Conservation (phyloP, 2,329 filamentous ascomycete species). For the Colletotrichum sp. region DNA sequence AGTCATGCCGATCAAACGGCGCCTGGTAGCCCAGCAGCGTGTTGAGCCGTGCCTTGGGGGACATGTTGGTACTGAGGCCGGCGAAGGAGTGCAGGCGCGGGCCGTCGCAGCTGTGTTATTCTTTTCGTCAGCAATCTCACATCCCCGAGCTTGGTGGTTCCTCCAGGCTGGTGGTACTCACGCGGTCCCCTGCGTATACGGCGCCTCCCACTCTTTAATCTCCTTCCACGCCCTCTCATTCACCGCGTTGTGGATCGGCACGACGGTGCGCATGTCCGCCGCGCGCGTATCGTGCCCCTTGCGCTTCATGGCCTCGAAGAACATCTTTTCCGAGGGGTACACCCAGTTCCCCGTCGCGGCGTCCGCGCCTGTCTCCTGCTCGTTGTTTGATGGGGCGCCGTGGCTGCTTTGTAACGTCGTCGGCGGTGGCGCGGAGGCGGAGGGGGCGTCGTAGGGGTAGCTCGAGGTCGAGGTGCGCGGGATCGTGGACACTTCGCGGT, state of each 20-base stretch:
- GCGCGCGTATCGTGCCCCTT: conserved; percentile 78
- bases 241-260: conserved; percentile 97
- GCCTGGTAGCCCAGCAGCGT: conserved; percentile 85
- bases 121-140: not conserved
- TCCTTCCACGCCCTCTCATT: conserved; percentile 96
- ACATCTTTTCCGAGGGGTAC: conserved; percentile 96
- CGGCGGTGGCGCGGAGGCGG: not conserved
- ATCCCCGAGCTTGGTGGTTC: too few species aligned
- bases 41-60: conserved; percentile 83
- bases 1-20: conserved; percentile 96
- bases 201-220: conserved; percentile 87
- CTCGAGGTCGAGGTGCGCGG: conserved; percentile 60
- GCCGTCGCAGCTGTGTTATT: conserved; percentile 61
- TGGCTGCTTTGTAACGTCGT: not conserved
- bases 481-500: conserved; percentile 81
- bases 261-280: conserved; percentile 86
- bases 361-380: conserved; percentile 78
- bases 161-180: conserved; percentile 34
- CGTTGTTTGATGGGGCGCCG: conserved; percentile 65
- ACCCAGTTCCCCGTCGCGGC: conserved; percentile 86
- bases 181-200: conserved; percentile 63
- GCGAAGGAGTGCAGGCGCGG: conserved; percentile 85
- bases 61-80: conserved; percentile 73
- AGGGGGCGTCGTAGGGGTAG: conserved; percentile 34
- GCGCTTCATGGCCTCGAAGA: conserved; percentile 95